Evolutionary conservation across 2,329 filamentous ascomycete genomes (phyloP), one percentile per base, ranked within the genome.

Genomic region (Pleurostoma richardsiae): DNA sequence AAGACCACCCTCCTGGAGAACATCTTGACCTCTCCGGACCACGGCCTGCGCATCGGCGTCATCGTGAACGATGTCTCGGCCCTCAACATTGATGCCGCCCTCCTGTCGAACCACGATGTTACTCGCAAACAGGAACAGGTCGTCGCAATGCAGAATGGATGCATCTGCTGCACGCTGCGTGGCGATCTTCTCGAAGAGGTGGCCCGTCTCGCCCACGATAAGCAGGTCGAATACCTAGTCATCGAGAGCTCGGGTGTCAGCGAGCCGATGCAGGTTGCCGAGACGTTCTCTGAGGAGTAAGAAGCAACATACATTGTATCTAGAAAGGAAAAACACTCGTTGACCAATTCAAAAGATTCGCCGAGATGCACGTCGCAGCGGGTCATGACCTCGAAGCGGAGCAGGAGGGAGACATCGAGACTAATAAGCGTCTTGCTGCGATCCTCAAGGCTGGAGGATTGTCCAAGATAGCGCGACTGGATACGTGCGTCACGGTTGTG

Each of bases 81-180:
- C 0, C 68, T 86, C 43, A 86, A 86, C 53, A 79, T 86, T 53
- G 82, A 87, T 48, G 82, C 82, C 0, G 72, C 79, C 4, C 65
- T 85, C 0, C 79, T 86, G 40, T 75, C 76, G 47, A 72, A 66
- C 2, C 74, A 82, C 55, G 73, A 72, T 28, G 63, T 85, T 33
- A 77, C 76, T 3, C 74, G 78, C 52, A 79, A 77, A 0, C 68
- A 83, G 38, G 81, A 86, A 52, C 83, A 85, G 52, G 71, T 87
- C 30, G 79, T 87, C 11, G 77, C 82, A 7, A 72, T 88, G 46
- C 82, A 87, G 56, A 88, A 87, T 51, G 83, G 85, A 7, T 89
- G 86, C 53, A 90, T 90, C 56, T 90, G 85, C 69, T 90, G 86
- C 55, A 89, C 85, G 0, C 70, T 89, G 0, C 80, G 86, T 4